Evolutionary conservation across 805 yeast genomes (phyloP), one percentile per base, ranked within the genome.

Genomic region (Millerozyma miso): DNA sequence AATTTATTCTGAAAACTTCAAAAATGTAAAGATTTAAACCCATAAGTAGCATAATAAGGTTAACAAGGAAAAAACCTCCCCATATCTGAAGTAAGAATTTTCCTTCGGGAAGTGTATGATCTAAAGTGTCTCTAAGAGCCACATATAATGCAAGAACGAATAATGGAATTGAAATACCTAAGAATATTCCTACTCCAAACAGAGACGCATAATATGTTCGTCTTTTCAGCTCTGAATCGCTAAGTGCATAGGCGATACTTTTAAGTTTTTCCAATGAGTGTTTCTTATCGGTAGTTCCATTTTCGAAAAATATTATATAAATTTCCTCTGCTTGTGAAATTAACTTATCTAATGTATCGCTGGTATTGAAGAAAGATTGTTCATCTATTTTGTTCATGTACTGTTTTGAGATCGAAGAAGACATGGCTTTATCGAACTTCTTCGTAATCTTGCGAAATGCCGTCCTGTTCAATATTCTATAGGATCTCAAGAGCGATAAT

Each of bases 361-460:
- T 80, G 4, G 80, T 71, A 23, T 76, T 73, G 56, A 85, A 83
- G 51, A 80, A 73, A n/a, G 81, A 60, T 8, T 49, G 47, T 3
- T 57, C 51, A 47, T 81, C 80, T 4, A 86, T 74, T 41, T 76
- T 77, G 16, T 69, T 71, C 80, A 83, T 73, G 55, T 80, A 88
- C 2, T 58, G 47, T 0, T 65, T 59, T 10, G 79, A 67, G 3
- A 74, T 50, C 1, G 67, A 51, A 7, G 77, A 67, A 10, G 67
- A 58, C 2, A 82, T 73, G 3, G 83, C 73, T 55, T 93, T 93
- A 63, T 93, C 99, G 58, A 80, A 90, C 60, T 93, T 93, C 58
- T 93, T 93, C 45, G 88, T 73, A 54, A 93, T 81, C 55, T 93
- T 93, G 40, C 96, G 76, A 54, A 90, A 80, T 0, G 95, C 99